A percentile compares a stretch with the other conserved stretches of the same genome.
phyloP scores from a whole-genome alignment of 495 filamentous ascomycete genomes.

The Neurospora hispaniola region DNA sequence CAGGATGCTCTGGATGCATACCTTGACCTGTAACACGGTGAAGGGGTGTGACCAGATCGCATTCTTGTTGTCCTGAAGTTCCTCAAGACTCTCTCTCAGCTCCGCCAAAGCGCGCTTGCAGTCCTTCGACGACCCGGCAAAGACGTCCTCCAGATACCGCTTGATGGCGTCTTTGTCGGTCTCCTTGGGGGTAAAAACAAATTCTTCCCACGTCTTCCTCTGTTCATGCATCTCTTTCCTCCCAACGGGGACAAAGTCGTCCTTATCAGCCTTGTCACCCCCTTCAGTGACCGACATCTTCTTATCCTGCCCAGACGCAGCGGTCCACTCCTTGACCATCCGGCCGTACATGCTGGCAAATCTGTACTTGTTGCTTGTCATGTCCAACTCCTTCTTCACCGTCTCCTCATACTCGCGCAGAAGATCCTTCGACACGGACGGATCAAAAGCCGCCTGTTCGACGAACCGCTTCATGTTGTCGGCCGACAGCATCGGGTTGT shows the following conservation, averaged over 20 bases:
- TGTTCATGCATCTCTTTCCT: constrained; percentile 31
- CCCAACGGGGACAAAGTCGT: constrained; percentile 11
- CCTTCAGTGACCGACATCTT: constrained; percentile 9
- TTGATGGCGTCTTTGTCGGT: constrained; percentile 24
- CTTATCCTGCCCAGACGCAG: constrained; percentile 19
- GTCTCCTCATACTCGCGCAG: constrained; percentile 29
- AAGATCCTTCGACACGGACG: constrained; percentile 21
- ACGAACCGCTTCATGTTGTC: constrained; percentile 19
- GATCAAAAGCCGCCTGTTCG: constrained; percentile 25
- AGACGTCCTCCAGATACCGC: constrained; percentile 44
- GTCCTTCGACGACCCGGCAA: constrained; percentile 23
- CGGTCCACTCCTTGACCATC: constrained; percentile 50
- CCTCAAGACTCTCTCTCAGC: not conserved
- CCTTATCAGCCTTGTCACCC: not conserved
- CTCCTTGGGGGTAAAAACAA: constrained; percentile 28
- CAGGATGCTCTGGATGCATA: constrained; percentile 41
- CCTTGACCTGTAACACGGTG: constrained; percentile 6
- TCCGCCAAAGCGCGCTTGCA: constrained; percentile 1
- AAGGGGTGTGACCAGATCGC: constrained; percentile 12
- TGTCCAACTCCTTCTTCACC: constrained; percentile 25
- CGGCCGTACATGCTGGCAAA: constrained; percentile 52
- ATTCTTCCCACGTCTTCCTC: constrained; percentile 45
- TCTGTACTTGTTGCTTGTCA: constrained; percentile 43
- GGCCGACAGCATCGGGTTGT: constrained; percentile 9
- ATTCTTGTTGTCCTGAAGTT: constrained; percentile 10